Conservation (phyloP, 1,139 yeast species). For the Eremothecium coryli region DNA sequence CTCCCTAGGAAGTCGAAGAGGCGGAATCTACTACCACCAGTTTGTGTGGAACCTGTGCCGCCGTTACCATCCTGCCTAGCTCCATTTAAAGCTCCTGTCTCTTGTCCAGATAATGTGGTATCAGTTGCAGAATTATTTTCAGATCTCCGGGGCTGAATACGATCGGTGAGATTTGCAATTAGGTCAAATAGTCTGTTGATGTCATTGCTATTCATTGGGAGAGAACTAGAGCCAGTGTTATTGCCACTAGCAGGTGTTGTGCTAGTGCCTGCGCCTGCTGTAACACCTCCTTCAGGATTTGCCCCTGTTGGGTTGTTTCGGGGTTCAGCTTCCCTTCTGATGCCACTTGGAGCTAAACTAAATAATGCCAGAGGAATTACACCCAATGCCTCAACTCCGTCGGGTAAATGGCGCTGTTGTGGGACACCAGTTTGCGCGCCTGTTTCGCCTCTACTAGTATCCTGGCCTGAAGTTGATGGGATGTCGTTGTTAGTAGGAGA, state of each 20-base stretch:
- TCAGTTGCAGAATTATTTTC: not conserved
- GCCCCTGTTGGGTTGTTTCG: not conserved
- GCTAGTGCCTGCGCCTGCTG: not conserved
- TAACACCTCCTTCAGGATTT: not conserved
- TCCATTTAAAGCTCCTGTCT: not conserved
- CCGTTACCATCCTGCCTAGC: not conserved
- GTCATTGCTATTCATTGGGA: conserved; percentile 3
- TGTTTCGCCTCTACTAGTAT: not conserved
- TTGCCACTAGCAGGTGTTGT: not conserved
- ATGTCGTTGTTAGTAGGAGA: not conserved
- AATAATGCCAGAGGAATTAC: conserved; percentile 4
- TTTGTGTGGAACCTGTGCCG: not conserved
- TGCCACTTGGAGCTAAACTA: conserved; percentile 1
- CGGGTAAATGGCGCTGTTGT: not conserved
- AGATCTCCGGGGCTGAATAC: conserved; percentile 3
- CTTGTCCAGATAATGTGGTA: not conserved
- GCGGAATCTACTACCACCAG: conserved; percentile 1
- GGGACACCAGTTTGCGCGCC: not conserved
- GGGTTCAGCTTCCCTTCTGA: not conserved
- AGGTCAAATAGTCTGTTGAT: conserved; percentile 4
- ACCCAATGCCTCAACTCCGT: conserved; percentile 3
- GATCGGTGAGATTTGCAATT: conserved; percentile 3
- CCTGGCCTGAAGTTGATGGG: not conserved
- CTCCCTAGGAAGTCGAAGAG: conserved; percentile 4
- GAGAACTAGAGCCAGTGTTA: conserved; percentile 1